A percentile compares a stretch with the other conserved stretches of the same genome.
Evolutionary conservation across 306 rosid species (phyloP).

Genomic region (Herpetospermum pedunculosum): DNA sequence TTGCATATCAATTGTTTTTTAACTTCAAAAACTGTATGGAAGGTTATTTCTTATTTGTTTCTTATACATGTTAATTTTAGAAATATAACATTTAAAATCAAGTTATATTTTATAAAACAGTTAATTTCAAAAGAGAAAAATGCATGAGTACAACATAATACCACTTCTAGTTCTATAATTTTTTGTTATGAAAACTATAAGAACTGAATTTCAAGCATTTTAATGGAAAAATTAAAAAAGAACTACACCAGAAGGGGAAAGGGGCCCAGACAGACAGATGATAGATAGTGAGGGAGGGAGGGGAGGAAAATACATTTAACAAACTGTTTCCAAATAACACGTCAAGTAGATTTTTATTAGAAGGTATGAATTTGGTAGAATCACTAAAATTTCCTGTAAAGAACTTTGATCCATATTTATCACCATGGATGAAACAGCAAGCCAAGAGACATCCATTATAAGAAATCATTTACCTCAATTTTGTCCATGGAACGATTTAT

Average conservation of each 20-base stretch:
- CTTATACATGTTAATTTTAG: background rate
- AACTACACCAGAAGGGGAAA: background rate
- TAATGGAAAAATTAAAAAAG: background rate
- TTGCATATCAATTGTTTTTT: background rate
- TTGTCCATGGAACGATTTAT: conserved; percentile 92
- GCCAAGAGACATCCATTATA: background rate
- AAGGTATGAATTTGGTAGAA: background rate
- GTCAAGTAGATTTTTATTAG: background rate
- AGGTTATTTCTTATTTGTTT: background rate
- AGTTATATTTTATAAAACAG: background rate
- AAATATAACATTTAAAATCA: background rate
- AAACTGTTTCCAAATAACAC: background rate
- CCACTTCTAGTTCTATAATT: background rate
- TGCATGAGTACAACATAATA: background rate
- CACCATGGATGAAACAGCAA: background rate
- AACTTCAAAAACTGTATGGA: background rate
- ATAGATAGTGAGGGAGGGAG: background rate
- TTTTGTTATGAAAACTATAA: background rate
- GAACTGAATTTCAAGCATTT: background rate
- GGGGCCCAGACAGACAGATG: background rate
- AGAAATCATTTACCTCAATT: conserved; percentile 53
- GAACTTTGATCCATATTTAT: background rate
- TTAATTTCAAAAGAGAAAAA: background rate
- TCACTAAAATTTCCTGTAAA: background rate
- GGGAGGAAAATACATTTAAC: background rate